phyloP scores from a whole-genome alignment of 2,329 filamentous ascomycete genomes.

The Cercospora beticola region DNA sequence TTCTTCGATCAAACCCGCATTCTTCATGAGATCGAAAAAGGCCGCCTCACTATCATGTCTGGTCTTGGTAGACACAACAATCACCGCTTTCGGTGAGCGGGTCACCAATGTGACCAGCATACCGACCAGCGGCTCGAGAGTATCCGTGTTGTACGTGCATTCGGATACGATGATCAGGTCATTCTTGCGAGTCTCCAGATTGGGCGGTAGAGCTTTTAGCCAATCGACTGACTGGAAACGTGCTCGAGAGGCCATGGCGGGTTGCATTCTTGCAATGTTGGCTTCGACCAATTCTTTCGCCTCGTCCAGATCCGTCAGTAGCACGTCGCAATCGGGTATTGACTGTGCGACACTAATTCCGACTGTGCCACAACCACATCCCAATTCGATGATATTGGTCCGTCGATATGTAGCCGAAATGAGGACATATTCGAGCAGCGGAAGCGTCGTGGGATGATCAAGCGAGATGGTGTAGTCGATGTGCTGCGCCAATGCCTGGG shows the following conservation, averaged over 20 bases:
- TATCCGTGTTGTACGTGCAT: conserved; percentile 72
- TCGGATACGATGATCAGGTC: conserved; percentile 67
- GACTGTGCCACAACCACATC: conserved; percentile 67
- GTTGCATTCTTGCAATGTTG: conserved; percentile 53
- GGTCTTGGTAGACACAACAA: conserved; percentile 65
- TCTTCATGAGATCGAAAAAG: conserved; percentile 62
- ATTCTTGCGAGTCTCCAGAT: conserved; percentile 43
- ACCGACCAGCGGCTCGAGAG: conserved; percentile 61
- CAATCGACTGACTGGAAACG: conserved; percentile 61
- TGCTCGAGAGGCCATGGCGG: conserved; percentile 45
- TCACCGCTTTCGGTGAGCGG: conserved; percentile 50
- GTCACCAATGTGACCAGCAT: conserved; percentile 54
- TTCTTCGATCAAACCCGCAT: conserved; percentile 35
- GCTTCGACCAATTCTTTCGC: conserved; percentile 59
- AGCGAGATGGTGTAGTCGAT: conserved; percentile 47
- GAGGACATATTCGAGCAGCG: conserved; percentile 41
- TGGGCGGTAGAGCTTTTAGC: conserved; percentile 52
- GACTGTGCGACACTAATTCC: conserved; percentile 61
- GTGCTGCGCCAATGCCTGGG: conserved; percentile 57
- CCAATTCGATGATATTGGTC: conserved; percentile 62
- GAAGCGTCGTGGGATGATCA: conserved; percentile 33
- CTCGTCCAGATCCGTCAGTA: conserved; percentile 66
- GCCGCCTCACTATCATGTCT: conserved; percentile 64
- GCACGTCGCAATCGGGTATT: conserved; percentile 53
- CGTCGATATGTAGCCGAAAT: conserved; percentile 42